Conservation (phyloP, 2,329 filamentous ascomycete species). For the Stemphylium vesicarium region DNA sequence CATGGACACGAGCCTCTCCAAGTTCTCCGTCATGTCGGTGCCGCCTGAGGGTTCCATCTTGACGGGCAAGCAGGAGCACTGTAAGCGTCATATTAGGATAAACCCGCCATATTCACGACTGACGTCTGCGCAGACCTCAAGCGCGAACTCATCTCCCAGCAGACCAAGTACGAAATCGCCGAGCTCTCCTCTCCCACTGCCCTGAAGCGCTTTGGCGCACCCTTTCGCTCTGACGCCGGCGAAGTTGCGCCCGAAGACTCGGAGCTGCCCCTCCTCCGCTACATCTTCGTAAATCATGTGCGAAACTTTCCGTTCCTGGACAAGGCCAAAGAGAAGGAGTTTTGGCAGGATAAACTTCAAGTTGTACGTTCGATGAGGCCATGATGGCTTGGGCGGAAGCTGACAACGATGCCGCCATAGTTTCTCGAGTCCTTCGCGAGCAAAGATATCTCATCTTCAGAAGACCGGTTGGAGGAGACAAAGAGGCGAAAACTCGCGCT, state of each 20-base stretch:
- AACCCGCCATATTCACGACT: constrained; percentile 5
- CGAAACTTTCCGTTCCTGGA: constrained; percentile 98
- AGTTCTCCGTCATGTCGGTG: constrained; percentile 53
- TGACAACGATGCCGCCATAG: constrained; percentile 54
- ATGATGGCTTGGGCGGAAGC: constrained; percentile 11
- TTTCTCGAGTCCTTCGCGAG: constrained; percentile 97
- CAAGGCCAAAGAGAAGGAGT: constrained; percentile 96
- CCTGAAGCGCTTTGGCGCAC: constrained; percentile 91
- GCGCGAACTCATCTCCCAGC: constrained; percentile 87
- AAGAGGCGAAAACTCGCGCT: constrained; percentile 90
- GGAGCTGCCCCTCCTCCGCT: constrained; percentile 89
- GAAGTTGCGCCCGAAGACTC: constrained; percentile 94
- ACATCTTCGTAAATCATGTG: constrained; percentile 97
- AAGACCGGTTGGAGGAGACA: constrained; percentile 94
- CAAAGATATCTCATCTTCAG: constrained; percentile 95
- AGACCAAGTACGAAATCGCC: constrained; percentile 87
- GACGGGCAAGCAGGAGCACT: constrained; percentile 98
- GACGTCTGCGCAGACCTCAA: constrained; percentile 74
- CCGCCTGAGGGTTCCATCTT: constrained; percentile 67
- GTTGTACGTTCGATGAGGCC: constrained; percentile 65
- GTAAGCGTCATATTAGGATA: constrained; percentile 58
- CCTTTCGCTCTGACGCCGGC: constrained; percentile 89
- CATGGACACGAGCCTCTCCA: constrained; percentile 45
- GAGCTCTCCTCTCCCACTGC: constrained; percentile 96
- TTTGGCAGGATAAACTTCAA: constrained; percentile 98